Evolutionary conservation across 2,329 filamentous ascomycete genomes (phyloP).

Genomic region (Dactylellina parvicollis): DNA sequence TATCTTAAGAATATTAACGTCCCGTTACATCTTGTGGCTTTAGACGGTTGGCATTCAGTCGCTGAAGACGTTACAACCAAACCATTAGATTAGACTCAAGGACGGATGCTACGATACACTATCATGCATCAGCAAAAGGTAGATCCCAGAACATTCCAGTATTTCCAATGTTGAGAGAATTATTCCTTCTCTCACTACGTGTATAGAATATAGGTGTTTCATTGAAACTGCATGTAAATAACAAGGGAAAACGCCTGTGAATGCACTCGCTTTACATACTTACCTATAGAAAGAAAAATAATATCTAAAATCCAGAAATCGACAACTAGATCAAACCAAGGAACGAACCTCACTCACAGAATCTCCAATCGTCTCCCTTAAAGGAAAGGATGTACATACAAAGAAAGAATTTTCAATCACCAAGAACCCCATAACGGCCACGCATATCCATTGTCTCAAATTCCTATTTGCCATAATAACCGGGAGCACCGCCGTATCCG

Average conservation of each 20-base stretch:
- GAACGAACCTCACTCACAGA: too few relatives aligned
- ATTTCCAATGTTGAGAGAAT: too few relatives aligned
- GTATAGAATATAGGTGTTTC: neutral
- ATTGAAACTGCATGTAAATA: neutral
- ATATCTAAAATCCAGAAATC: neutral
- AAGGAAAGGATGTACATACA: conserved; percentile 2
- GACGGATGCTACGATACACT: too few relatives aligned
- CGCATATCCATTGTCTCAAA: neutral
- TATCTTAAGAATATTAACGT: too few relatives aligned
- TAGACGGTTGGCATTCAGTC: too few relatives aligned
- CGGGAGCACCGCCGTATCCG: conserved; percentile 11
- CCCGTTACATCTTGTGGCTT: too few relatives aligned
- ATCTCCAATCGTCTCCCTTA: too few relatives aligned
- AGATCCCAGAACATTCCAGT: too few relatives aligned
- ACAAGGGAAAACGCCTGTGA: neutral
- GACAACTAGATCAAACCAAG: neutral
- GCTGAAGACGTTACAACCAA: too few relatives aligned
- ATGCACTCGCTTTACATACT: conserved; percentile 5
- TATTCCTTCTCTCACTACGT: too few relatives aligned
- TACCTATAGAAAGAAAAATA: conserved; percentile 1
- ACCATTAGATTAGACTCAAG: too few relatives aligned
- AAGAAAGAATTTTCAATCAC: neutral
- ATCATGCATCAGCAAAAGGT: too few relatives aligned
- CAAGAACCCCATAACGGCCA: neutral
- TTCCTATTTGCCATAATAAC: conserved; percentile 39